Percentiles rank a stretch among this genome's conserved stretches.
Conservation (phyloP, 2,329 filamentous ascomycete species). For the Curvularia hawaiiensis region DNA sequence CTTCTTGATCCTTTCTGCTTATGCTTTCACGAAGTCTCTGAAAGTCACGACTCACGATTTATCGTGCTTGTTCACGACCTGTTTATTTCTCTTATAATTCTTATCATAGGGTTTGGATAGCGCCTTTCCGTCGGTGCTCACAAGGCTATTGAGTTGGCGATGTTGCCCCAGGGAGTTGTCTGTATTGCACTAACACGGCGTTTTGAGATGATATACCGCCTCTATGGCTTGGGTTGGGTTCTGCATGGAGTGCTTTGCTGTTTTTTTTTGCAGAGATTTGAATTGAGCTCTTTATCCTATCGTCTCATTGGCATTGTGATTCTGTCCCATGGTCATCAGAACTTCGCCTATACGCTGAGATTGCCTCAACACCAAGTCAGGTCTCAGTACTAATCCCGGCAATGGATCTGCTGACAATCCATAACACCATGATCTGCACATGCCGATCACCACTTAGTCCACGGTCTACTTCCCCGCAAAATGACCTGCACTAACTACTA, state of each 20-base stretch:
- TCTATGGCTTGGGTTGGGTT: constrained; percentile 7
- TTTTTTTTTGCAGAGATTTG: constrained; percentile 2
- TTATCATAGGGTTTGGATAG: constrained; percentile 7
- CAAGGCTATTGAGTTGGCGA: neutral
- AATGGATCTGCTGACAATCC: neutral
- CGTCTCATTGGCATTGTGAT: neutral
- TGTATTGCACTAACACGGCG: constrained; percentile 5
- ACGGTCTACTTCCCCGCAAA: neutral
- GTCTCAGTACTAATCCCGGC: no score
- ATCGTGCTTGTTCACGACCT: constrained; percentile 13
- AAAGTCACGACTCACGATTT: constrained; percentile 16
- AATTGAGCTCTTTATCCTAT: constrained; percentile 6
- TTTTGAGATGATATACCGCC: constrained; percentile 15
- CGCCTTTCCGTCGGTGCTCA: constrained; percentile 5
- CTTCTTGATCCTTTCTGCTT: constrained; percentile 11
- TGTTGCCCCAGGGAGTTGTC: constrained; percentile 1
- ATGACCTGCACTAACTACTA: neutral
- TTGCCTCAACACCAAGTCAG: neutral
- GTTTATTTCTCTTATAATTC: constrained; percentile 14
- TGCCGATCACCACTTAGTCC: neutral
- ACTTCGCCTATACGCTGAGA: neutral
- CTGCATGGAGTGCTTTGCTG: constrained; percentile 4
- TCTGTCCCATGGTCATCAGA: neutral
- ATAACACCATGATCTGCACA: neutral
- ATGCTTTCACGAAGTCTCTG: constrained; percentile 13